Evolutionary conservation across 2,329 filamentous ascomycete genomes (phyloP), one percentile per base, ranked within the genome.

Genomic region (Lasiodiplodia sp.): DNA sequence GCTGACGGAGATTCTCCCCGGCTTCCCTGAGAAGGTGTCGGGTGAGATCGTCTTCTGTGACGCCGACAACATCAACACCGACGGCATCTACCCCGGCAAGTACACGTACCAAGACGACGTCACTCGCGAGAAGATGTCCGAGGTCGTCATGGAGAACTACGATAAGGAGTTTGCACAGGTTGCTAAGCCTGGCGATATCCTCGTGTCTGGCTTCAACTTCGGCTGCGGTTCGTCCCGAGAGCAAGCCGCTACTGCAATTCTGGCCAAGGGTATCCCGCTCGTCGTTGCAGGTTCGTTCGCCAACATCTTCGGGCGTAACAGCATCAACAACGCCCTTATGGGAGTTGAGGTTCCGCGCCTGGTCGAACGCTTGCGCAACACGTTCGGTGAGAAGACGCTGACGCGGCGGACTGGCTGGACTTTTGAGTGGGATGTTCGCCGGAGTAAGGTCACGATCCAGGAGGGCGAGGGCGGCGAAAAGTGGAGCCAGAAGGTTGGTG

Each of bases 131-230:
- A 88, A 88, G 68, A 97, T 98, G 95, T 93, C 93, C 0, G 84
- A 92, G 72, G 94, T 94, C 0, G 94, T 92, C 80, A 97, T 98
- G 94, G 87, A 91, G 78, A 98, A 98, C 85, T 98, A 97, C 81
- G 95, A 98, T 77, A 81, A 86, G 0, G 78, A 83, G 0, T 97
- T 97, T 77, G 79, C 85, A 11, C 78, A 81, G 0, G 83, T 90
- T 44, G 90, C 91, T 56, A 86, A 86, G 71, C 77, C 87, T 0
- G 89, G 88, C 60, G 94, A 98, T 74, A 92, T 97, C 67, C 86
- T 97, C 0, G 94, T 97, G 0, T 82, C 90, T 0, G 94, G 94
- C 38, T 96, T 90, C 83, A 97, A 96, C 83, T 97, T 97, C 76
- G 95, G 95, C 58, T 93, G 90, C 72, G 94, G 94, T 21, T 88